Evolutionary conservation across 495 filamentous ascomycete species (phyloP), one percentile per base, ranked within the genome.

Genomic region (Talaromyces proteolyticus): DNA sequence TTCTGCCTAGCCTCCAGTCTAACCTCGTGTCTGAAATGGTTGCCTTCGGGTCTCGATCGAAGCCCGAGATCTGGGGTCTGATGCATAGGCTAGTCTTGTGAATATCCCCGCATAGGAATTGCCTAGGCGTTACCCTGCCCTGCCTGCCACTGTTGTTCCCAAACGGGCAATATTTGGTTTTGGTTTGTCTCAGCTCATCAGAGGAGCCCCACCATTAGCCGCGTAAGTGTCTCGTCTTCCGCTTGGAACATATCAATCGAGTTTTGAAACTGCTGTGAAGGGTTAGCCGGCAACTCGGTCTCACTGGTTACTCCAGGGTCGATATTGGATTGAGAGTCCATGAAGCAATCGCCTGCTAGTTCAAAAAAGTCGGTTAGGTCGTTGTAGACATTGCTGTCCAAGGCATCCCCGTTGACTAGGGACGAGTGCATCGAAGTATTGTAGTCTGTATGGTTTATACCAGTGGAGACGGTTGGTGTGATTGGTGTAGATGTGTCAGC

Each of bases 311-410:
- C 24, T 2, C 44, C 49, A 1, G 21, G 18, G 21, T 56, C 42
- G 24, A 53, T 38, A 20, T 46, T 49, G 23, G 53, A 11, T 34
- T 42, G 23, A 17, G 67, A 57, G 19, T 70, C 71, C 7, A 72
- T 52, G 47, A 54, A 50, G 25, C 40, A 54, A 3, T 60, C 67
- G 3, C 70, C 70, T 0, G 70, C 68, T 44, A 69, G 65, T 48
- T 72, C 70, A 51, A 73, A 73, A 53, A 73, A 73, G 46, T 62
- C 70, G 16, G 68, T 73, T 26, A 73, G 48, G 38, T 72, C 68
- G 26, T 67, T 61, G 36, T 67, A 73, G 22, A 51, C 57, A 44
- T 64, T 65, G 0, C 62, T 40, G 36, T 44, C 42, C 18, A 39
- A 26, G 14, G n/a, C 24, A 29, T 21, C 40, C 14, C 36, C 39